Evolutionary conservation across 2,329 filamentous ascomycete species (phyloP).

Genomic region (Elsinoe arachidis): DNA sequence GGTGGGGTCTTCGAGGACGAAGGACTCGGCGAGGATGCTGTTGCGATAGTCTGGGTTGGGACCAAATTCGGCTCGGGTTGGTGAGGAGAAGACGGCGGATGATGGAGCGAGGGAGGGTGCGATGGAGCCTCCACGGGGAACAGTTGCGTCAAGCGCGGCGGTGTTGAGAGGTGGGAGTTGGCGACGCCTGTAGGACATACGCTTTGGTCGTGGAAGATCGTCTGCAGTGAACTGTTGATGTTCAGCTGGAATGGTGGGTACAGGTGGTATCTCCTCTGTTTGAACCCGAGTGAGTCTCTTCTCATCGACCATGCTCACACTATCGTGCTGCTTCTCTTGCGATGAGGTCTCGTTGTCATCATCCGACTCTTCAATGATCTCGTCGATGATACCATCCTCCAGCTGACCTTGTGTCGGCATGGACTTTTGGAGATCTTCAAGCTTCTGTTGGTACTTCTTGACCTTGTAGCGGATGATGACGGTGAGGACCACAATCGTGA

Average conservation of each 20-base stretch:
- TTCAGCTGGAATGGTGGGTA: background rate
- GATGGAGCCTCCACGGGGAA: background rate
- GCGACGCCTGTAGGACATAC: slow-evolving; percentile 10
- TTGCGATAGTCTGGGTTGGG: background rate
- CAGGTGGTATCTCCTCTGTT: background rate
- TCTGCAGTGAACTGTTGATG: slow-evolving; percentile 9
- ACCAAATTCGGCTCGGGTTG: background rate
- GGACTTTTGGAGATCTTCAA: slow-evolving; percentile 3
- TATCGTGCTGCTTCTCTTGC: slow-evolving; percentile 4
- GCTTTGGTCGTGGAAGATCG: background rate
- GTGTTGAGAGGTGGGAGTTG: slow-evolving; percentile 10
- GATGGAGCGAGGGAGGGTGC: slow-evolving; percentile 6
- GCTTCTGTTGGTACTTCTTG: slow-evolving; percentile 18
- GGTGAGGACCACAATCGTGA: slow-evolving; percentile 24
- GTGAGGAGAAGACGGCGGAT: slow-evolving; percentile 8
- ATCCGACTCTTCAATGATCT: slow-evolving; percentile 10
- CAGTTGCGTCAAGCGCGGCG: background rate
- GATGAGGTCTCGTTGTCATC: background rate
- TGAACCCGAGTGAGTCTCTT: background rate
- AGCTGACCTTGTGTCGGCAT: background rate
- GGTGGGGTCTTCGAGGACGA: background rate
- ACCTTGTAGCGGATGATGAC: slow-evolving; percentile 45
- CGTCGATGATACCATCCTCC: slow-evolving; percentile 6
- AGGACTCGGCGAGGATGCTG: background rate
- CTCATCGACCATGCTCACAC: background rate